Evolutionary conservation across 1,284 basidiomycete genomes (phyloP).

Genomic region (Cutaneotrichosporon sp.): DNA sequence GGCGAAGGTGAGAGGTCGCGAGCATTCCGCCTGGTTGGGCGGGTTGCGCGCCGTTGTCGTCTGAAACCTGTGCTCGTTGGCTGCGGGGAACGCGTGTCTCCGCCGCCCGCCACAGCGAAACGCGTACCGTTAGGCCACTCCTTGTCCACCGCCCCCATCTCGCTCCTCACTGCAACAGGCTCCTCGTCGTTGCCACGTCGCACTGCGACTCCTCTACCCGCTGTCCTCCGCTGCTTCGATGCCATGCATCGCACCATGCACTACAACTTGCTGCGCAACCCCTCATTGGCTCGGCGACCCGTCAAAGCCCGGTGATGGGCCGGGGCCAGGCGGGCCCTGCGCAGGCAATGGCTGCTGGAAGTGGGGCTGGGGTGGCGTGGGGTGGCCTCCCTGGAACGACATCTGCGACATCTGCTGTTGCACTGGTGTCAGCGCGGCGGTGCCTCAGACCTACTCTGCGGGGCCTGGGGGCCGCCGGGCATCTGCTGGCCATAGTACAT

Average conservation of each 20-base stretch:
- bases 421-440: constrained; percentile 9
- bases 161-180: too few relatives aligned
- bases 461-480: constrained; percentile 40
- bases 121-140: too few relatives aligned
- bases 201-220: too few relatives aligned
- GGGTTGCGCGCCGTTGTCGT: too few relatives aligned
- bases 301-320: constrained; percentile 12
- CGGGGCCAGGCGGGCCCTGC: constrained; percentile 8
- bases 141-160: too few relatives aligned
- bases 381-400: constrained; percentile 23
- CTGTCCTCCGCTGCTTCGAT: neutral
- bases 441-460: constrained; percentile 46
- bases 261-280: constrained; percentile 5
- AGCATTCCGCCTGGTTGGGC: too few relatives aligned
- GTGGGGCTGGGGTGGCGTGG: constrained; percentile 27
- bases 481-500: constrained; percentile 23
- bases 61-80: too few relatives aligned
- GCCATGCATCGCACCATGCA: constrained; percentile 13
- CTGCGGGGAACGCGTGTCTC: too few relatives aligned
- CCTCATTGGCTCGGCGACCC: constrained; percentile 14
- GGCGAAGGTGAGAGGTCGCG: too few relatives aligned
- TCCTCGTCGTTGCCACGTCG: too few relatives aligned
- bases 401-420: constrained; percentile 26
- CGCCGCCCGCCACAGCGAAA: too few relatives aligned
- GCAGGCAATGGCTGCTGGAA: constrained; percentile 27